phyloP scores from a whole-genome alignment of 495 filamentous ascomycete genomes.

The Hyphodiscus hymeniophilus region DNA sequence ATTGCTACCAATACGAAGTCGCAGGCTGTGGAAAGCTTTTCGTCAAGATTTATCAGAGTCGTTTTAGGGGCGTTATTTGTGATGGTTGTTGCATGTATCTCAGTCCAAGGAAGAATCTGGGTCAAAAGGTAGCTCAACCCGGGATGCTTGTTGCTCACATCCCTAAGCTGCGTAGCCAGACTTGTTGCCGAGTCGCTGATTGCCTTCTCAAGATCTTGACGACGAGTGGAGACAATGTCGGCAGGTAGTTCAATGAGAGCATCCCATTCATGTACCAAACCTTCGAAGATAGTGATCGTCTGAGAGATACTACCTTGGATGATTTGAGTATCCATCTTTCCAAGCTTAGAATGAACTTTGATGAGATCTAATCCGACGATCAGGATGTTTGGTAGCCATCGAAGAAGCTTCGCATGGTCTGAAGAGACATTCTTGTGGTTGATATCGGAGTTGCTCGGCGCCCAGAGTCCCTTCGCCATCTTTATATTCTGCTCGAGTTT shows the following conservation, averaged over 20 bases:
- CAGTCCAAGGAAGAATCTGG: slow-evolving; percentile 47
- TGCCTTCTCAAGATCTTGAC: slow-evolving; percentile 34
- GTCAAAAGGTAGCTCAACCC: slow-evolving; percentile 54
- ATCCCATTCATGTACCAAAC: slow-evolving; percentile 31
- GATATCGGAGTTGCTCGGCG: slow-evolving; percentile 7
- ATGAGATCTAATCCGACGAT: slow-evolving; percentile 35
- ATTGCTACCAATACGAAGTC: slow-evolving; percentile 66
- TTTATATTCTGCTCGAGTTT: slow-evolving; percentile 29
- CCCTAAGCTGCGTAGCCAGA: slow-evolving; percentile 36
- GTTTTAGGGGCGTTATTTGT: not conserved
- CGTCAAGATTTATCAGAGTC: slow-evolving; percentile 39
- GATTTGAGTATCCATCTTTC: slow-evolving; percentile 34
- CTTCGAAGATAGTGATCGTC: slow-evolving; percentile 40
- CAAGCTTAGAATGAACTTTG: slow-evolving; percentile 53
- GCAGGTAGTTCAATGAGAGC: slow-evolving; percentile 45
- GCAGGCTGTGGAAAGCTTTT: slow-evolving; percentile 46
- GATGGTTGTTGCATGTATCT: not conserved
- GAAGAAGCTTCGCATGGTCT: slow-evolving; percentile 21
- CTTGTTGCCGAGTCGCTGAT: slow-evolving; percentile 34
- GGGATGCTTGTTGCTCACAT: slow-evolving; percentile 38
- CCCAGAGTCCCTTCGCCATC: slow-evolving; percentile 27
- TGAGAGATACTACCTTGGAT: slow-evolving; percentile 35
- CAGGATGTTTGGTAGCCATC: slow-evolving; percentile 45
- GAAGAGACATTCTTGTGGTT: not conserved
- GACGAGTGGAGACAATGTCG: slow-evolving; percentile 39